A percentile compares a stretch with the other conserved stretches of the same genome.
These are phyloP conservation scores for Termitomyces sp. DNA, from an alignment of 768 basidiomycete genomes.

Conservation along the genomic window DNA sequence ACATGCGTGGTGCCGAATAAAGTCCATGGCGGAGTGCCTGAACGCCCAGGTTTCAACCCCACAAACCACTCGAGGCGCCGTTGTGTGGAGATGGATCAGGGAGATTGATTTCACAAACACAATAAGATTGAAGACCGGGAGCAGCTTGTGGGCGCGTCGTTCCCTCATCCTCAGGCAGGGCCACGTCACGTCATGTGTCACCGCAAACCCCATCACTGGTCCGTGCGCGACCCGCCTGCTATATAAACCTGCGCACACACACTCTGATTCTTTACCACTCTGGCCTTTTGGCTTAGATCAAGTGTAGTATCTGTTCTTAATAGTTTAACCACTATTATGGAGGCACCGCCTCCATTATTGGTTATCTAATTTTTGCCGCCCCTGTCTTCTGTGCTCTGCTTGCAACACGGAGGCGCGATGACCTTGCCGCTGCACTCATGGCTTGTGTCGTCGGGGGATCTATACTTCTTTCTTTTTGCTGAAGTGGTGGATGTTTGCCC, in stretches of 20 bases:
- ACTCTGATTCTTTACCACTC: constrained; percentile 53
- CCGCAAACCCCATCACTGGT: not conserved
- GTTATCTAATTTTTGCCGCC: constrained; percentile 56
- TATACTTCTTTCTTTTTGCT: constrained; percentile 1
- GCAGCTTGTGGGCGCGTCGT: too few species aligned
- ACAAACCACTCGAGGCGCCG: too few species aligned
- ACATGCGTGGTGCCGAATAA: not conserved
- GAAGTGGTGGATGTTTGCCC: not conserved
- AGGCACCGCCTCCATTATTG: constrained; percentile 47
- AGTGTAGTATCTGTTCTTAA: constrained; percentile 97
- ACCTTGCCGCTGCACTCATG: constrained; percentile 51
- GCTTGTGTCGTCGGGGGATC: constrained; percentile 66
- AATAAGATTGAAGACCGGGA: too few species aligned
- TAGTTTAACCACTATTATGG: constrained; percentile 68
- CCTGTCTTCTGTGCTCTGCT: constrained; percentile 50
- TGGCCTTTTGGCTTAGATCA: constrained; percentile 96
- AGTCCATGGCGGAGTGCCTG: not conserved
- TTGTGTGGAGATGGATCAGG: too few species aligned
- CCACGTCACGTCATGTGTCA: too few species aligned
- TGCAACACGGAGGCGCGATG: constrained; percentile 51
- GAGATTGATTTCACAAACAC: too few species aligned
- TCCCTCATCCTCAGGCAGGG: too few species aligned
- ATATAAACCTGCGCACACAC: not conserved
- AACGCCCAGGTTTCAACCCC: too few species aligned
- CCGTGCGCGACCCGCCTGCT: not conserved